Conservation (phyloP, 768 basidiomycete genomes). For the Boletus subcaerulescens region DNA sequence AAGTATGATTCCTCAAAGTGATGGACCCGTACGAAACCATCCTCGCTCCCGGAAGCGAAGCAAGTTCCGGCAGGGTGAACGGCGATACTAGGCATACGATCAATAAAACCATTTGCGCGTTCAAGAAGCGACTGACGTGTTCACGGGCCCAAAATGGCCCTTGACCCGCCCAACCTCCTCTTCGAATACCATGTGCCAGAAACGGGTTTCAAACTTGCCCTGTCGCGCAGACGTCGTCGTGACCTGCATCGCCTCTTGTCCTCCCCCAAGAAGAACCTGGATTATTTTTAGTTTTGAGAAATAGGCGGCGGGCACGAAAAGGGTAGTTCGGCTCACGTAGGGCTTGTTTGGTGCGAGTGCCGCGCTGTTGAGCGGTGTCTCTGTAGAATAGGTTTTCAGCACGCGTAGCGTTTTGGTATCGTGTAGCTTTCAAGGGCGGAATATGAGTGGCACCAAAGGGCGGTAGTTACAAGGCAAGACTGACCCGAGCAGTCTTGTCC, state of each 20-base stretch:
- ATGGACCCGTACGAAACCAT: slow-evolving; percentile 89
- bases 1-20: slow-evolving; percentile 96
- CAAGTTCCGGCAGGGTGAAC: slow-evolving; percentile 84
- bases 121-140: slow-evolving; percentile 65
- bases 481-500: slow-evolving; percentile 91
- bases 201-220: slow-evolving; percentile 96
- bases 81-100: slow-evolving; percentile 62
- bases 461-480: slow-evolving; percentile 17
- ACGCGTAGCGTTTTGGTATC: slow-evolving; percentile 85
- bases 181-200: slow-evolving; percentile 97
- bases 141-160: slow-evolving; percentile 95
- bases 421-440: slow-evolving; percentile 55
- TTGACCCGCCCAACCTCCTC: slow-evolving; percentile 97
- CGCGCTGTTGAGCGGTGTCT: slow-evolving; percentile 95
- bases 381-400: slow-evolving; percentile 90
- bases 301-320: too few species aligned
- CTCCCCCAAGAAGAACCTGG: slow-evolving; percentile 89
- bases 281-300: background rate
- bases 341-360: slow-evolving; percentile 80
- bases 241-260: slow-evolving; percentile 96
- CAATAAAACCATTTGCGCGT: background rate
- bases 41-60: slow-evolving; percentile 95
- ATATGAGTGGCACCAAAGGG: background rate
- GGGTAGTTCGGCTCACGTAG: slow-evolving; percentile 52
- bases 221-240: slow-evolving; percentile 92